Conservation (phyloP, 176 grass and related monocot genomes). For the Panicum miliaceum region DNA sequence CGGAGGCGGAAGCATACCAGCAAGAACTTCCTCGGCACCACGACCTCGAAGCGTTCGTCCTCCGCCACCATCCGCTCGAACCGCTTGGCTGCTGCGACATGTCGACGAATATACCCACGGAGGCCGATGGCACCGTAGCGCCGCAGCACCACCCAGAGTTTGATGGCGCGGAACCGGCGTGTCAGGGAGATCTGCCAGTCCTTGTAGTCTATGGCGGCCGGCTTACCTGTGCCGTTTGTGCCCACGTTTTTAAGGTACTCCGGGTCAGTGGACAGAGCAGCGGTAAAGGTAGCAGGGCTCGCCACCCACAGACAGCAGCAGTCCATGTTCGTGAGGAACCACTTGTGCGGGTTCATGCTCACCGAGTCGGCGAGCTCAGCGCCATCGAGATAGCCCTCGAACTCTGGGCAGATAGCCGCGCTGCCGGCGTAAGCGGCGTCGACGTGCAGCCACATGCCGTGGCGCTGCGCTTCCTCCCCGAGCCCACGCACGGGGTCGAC, state of each 20-base stretch:
- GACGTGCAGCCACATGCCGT: constrained; percentile 61
- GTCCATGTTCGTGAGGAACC: constrained; percentile 57
- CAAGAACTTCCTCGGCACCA: constrained; percentile 38
- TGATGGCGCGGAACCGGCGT: constrained; percentile 46
- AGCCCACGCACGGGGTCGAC: constrained; percentile 47
- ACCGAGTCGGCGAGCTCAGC: constrained; percentile 55
- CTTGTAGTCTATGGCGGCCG: constrained; percentile 50
- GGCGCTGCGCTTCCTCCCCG: constrained; percentile 37
- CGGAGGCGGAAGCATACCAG: constrained; percentile 55
- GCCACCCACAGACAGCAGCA: constrained; percentile 58
- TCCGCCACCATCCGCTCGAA: constrained; percentile 46
- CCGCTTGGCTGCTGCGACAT: constrained; percentile 50
- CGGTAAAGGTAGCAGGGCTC: background rate
- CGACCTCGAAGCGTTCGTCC: constrained; percentile 61
- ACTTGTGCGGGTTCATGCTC: constrained; percentile 64
- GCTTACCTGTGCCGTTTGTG: background rate
- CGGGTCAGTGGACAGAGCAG: constrained; percentile 44
- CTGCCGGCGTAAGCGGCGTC: constrained; percentile 55
- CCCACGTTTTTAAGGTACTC: constrained; percentile 47
- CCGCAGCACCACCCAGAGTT: constrained; percentile 47
- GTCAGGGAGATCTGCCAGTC: constrained; percentile 60
- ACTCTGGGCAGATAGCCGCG: constrained; percentile 49
- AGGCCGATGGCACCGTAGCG: constrained; percentile 51
- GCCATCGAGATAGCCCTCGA: constrained; percentile 40
- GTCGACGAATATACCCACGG: constrained; percentile 6